A percentile compares a stretch with the other conserved stretches of the same genome.
These are phyloP conservation scores for Blastobotrys illinoisensis DNA, from an alignment of 1,139 yeast species.

Conservation along the genomic window DNA sequence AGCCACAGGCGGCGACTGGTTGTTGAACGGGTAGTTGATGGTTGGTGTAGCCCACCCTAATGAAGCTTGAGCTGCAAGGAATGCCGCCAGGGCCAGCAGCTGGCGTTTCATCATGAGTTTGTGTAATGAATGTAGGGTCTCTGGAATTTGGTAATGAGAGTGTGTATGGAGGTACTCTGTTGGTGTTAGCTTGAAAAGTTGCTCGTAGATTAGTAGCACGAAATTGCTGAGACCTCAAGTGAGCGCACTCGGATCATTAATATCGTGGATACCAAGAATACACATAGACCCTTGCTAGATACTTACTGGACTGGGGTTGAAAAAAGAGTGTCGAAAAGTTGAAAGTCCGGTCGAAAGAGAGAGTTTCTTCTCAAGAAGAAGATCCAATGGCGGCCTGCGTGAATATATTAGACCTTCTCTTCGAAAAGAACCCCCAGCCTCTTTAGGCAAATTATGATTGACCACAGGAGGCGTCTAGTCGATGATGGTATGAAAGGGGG, in stretches of 20 bases:
- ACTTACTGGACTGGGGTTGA: background rate
- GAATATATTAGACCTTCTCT: background rate
- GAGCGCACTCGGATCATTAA: too few species aligned
- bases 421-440: background rate
- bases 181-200: background rate
- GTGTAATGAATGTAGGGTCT: background rate
- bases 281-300: background rate
- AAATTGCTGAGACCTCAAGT: background rate
- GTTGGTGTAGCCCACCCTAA: conserved; percentile 35
- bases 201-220: background rate
- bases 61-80: background rate
- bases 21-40: conserved; percentile 72
- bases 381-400: background rate
- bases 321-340: background rate
- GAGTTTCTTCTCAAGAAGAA: background rate
- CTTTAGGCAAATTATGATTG: background rate
- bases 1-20: conserved; percentile 86
- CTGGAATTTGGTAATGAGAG: background rate
- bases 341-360: background rate
- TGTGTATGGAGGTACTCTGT: background rate
- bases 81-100: background rate
- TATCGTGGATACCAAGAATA: too few species aligned
- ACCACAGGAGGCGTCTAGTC: background rate
- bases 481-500: background rate
- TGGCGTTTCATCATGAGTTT: conserved; percentile 1